Conservation (phyloP, 2,329 filamentous ascomycete genomes). For the Cryphonectria carpinicola region DNA sequence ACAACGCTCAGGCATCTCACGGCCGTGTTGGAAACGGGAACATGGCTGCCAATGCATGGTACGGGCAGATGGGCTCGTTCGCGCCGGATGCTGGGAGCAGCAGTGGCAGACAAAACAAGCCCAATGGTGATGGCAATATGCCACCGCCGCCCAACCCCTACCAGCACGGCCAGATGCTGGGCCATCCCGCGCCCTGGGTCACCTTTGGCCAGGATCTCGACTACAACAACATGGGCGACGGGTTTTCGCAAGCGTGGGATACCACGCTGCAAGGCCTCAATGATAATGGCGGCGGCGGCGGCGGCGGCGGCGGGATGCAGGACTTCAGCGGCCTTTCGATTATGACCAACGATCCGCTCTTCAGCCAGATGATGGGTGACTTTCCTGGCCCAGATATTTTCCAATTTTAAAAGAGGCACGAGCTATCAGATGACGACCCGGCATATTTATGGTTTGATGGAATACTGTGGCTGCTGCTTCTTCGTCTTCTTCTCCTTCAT, state of each 20-base stretch:
- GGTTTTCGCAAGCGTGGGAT: conserved; percentile 49
- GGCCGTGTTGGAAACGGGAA: conserved; percentile 14
- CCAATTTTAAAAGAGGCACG: conserved; percentile 9
- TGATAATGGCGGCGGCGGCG: conserved; percentile 32
- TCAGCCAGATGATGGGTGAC: conserved; percentile 16
- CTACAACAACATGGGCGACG: conserved; percentile 43
- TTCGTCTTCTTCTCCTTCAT: not conserved
- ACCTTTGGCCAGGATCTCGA: conserved; percentile 40
- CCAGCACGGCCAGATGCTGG: conserved; percentile 26
- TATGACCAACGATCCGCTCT: conserved; percentile 30
- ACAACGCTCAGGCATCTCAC: conserved; percentile 17
- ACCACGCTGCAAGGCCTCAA: conserved; percentile 45
- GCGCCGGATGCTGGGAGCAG: not conserved
- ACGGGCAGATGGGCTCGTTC: conserved; percentile 12
- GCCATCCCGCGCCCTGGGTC: conserved; percentile 37
- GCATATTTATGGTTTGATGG: conserved; percentile 4
- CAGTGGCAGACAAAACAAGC: conserved; percentile 19
- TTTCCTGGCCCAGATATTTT: conserved; percentile 24
- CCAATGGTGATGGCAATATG: conserved; percentile 22
- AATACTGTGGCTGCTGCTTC: not conserved
- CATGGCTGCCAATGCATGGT: conserved; percentile 21
- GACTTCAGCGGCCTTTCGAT: conserved; percentile 23
- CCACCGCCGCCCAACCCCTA: conserved; percentile 29
- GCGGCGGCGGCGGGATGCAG: conserved; percentile 30
- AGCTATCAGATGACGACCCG: not conserved